These are phyloP conservation scores for Phytophthora megakarya DNA, from an alignment of 352 stramenopile genomes.

Conservation along the genomic window DNA sequence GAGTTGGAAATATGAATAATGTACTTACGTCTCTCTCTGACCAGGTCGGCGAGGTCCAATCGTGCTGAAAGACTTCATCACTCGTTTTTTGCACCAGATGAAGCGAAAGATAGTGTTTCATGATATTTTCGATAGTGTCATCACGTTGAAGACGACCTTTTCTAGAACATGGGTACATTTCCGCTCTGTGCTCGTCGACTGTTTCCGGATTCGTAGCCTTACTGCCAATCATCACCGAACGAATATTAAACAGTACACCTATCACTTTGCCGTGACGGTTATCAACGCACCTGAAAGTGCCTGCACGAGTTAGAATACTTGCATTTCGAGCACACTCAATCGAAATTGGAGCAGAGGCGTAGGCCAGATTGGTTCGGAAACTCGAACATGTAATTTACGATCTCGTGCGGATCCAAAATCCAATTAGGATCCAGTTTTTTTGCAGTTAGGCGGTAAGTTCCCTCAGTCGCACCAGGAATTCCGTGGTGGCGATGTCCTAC, in stretches of 20 bases:
- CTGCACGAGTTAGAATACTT: not conserved
- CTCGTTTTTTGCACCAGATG: not conserved
- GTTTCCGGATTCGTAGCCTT: not conserved
- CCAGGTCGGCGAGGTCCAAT: no score
- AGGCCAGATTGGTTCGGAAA: not conserved
- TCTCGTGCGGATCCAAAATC: not conserved
- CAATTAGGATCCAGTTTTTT: not conserved
- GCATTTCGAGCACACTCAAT: not conserved
- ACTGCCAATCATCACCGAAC: not conserved
- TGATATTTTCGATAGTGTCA: not conserved
- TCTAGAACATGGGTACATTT: not conserved
- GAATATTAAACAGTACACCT: not conserved
- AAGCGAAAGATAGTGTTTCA: not conserved
- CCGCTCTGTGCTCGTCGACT: not conserved
- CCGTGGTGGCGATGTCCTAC: not conserved
- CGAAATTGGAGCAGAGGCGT: not conserved
- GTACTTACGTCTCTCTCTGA: no score
- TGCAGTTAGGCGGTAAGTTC: not conserved
- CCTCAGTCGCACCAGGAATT: not conserved
- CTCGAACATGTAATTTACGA: not conserved
- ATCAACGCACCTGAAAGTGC: not conserved
- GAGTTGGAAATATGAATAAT: no score
- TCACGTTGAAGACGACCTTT: not conserved
- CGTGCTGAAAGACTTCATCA: no score
- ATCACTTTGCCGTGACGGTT: not conserved